Conservation (phyloP, 2,329 filamentous ascomycete species). For the Exophiala oligosperma region DNA sequence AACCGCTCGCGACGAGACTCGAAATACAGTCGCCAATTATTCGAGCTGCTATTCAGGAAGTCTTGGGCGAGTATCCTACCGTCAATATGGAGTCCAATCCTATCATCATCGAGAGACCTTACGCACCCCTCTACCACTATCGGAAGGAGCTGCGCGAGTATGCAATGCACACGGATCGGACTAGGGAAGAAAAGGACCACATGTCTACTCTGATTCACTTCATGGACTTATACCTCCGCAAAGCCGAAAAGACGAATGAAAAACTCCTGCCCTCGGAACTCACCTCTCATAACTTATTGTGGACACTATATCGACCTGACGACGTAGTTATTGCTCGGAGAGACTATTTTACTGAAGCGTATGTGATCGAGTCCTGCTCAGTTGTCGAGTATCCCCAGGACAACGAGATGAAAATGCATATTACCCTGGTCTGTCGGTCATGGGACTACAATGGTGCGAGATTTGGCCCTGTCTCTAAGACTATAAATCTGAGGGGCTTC, state of each 20-base stretch:
- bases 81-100: constrained; percentile 8
- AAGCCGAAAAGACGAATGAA: background rate
- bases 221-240: background rate
- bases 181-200: background rate
- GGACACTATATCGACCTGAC: background rate
- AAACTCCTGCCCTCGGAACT: background rate
- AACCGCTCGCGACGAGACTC: background rate
- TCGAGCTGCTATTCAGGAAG: background rate
- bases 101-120: constrained; percentile 9
- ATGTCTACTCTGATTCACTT: no score
- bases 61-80: background rate
- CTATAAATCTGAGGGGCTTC: background rate
- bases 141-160: constrained; percentile 1
- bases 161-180: background rate
- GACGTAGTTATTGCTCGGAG: no score
- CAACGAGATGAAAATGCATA: background rate
- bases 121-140: constrained; percentile 7
- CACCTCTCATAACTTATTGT: background rate
- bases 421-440: no score
- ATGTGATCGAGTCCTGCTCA: background rate
- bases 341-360: background rate
- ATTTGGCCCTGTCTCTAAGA: background rate
- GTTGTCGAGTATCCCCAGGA: background rate
- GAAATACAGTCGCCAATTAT: constrained; percentile 1
- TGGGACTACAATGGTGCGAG: constrained; percentile 2